Conservation (phyloP, 257 asterid genomes). For the Rubia yunnanensis region DNA sequence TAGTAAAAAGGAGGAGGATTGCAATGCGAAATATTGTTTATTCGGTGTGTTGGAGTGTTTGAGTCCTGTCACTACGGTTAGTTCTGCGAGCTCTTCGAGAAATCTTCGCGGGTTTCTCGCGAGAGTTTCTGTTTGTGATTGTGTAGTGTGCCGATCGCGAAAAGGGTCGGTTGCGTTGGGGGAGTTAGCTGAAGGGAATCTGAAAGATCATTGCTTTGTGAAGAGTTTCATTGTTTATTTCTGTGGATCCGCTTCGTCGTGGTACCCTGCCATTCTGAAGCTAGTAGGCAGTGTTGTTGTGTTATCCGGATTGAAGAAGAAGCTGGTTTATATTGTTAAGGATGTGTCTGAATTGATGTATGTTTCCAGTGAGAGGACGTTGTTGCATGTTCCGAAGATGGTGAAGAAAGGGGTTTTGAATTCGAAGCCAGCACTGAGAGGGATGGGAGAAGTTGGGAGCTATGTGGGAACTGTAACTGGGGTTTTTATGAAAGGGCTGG, state of each 20-base stretch:
- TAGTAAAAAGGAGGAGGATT: slow-evolving; percentile 14
- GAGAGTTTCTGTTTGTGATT: slow-evolving; percentile 52
- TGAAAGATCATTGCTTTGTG: slow-evolving; percentile 37
- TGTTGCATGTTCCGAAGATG: slow-evolving; percentile 39
- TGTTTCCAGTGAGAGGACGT: slow-evolving; percentile 39
- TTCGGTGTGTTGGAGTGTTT: slow-evolving; percentile 51
- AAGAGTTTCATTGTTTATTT: slow-evolving; percentile 42
- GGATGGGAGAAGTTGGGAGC: slow-evolving; percentile 50
- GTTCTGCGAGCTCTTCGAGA: slow-evolving; percentile 13
- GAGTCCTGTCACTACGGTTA: slow-evolving; percentile 51
- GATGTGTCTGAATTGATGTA: slow-evolving; percentile 62
- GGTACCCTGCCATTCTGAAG: slow-evolving; percentile 64
- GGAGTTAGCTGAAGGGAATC: slow-evolving; percentile 16
- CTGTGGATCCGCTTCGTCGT: slow-evolving; percentile 55
- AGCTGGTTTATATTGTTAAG: slow-evolving; percentile 45
- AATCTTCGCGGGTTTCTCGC: slow-evolving; percentile 59
- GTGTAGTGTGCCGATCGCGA: slow-evolving; percentile 43
- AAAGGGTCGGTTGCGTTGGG: slow-evolving; percentile 18
- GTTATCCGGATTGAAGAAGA: slow-evolving; percentile 51
- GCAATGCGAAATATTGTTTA: slow-evolving; percentile 17
- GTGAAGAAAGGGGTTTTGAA: slow-evolving; percentile 15
- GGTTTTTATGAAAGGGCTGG: slow-evolving; percentile 67
- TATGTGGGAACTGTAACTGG: slow-evolving; percentile 73
- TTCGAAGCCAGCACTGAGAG: slow-evolving; percentile 20
- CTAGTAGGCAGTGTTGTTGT: slow-evolving; percentile 37